Evolutionary conservation across 495 filamentous ascomycete species (phyloP).

Genomic region (Neurospora sp.): DNA sequence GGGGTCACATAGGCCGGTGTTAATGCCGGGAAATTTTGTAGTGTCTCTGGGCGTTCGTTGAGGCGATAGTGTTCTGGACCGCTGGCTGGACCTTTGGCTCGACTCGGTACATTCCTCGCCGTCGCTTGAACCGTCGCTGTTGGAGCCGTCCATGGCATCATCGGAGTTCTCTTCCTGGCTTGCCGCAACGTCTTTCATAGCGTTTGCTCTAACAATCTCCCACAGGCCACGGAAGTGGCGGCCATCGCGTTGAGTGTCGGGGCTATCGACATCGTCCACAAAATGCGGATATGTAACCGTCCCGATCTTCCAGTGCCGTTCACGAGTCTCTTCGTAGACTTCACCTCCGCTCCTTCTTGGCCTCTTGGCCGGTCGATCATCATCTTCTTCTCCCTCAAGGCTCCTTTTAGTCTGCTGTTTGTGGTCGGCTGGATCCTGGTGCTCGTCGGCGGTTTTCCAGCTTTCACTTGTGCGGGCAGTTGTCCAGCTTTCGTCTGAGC

Average conservation of each 20-base stretch:
- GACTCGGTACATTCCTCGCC: not conserved
- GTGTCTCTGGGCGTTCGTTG: not conserved
- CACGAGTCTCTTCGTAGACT: not conserved
- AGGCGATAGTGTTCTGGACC: not conserved
- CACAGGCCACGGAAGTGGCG: not conserved
- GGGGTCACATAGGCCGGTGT: not conserved
- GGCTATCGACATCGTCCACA: not conserved
- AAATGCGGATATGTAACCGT: not conserved
- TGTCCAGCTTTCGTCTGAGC: not conserved
- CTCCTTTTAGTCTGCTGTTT: not conserved
- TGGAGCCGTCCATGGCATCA: not conserved
- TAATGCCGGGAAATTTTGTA: not conserved
- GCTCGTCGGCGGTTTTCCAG: not conserved
- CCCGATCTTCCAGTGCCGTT: not conserved
- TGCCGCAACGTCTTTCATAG: not conserved
- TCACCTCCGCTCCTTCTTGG: not conserved
- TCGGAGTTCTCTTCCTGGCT: not conserved
- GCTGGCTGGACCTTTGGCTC: not conserved
- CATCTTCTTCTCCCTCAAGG: not conserved
- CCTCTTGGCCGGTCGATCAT: not conserved
- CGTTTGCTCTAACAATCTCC: not conserved
- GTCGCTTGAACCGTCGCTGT: not conserved
- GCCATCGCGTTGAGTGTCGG: not conserved
- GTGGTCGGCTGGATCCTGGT: no score
- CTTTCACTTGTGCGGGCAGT: not conserved